Percentiles rank a stretch among this genome's conserved stretches.
Evolutionary conservation across 306 rosid species (phyloP).

Genomic region (Trifolium dubium): DNA sequence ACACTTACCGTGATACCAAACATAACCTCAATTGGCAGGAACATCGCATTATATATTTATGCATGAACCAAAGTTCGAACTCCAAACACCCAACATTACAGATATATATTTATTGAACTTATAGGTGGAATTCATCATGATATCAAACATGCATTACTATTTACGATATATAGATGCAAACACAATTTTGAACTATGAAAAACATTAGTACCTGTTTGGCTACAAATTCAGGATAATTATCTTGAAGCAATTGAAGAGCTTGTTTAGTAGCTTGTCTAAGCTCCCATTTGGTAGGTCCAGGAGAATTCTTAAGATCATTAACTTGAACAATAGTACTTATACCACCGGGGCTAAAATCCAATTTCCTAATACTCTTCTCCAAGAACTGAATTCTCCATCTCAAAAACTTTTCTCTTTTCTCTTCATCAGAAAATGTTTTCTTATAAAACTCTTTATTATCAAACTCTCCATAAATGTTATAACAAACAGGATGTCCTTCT

Average conservation of each 20-base stretch:
- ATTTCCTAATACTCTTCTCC: slow-evolving; percentile 66
- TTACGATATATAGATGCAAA: background rate
- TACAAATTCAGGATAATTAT: slow-evolving; percentile 77
- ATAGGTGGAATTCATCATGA: too few relatives aligned
- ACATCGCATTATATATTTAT: too few relatives aligned
- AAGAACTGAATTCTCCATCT: slow-evolving; percentile 69
- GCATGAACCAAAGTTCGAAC: too few relatives aligned
- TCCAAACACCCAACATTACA: too few relatives aligned
- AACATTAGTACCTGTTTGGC: slow-evolving; percentile 70
- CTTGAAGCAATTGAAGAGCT: slow-evolving; percentile 70
- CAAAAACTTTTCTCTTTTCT: slow-evolving; percentile 59
- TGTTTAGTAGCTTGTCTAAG: slow-evolving; percentile 78
- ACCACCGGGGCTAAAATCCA: slow-evolving; percentile 70
- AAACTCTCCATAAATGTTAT: slow-evolving; percentile 65
- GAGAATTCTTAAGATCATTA: slow-evolving; percentile 70
- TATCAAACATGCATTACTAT: background rate
- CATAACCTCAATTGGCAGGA: too few relatives aligned
- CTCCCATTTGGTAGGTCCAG: slow-evolving; percentile 71
- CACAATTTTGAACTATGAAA: background rate
- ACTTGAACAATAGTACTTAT: slow-evolving; percentile 68
- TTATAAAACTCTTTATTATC: slow-evolving; percentile 63
- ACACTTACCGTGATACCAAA: too few relatives aligned
- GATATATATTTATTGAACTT: too few relatives aligned
- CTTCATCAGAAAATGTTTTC: slow-evolving; percentile 65
- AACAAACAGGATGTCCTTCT: slow-evolving; percentile 82